Conservation (phyloP, 2,329 filamentous ascomycete species). For the Aspergillus hiratsukae region DNA sequence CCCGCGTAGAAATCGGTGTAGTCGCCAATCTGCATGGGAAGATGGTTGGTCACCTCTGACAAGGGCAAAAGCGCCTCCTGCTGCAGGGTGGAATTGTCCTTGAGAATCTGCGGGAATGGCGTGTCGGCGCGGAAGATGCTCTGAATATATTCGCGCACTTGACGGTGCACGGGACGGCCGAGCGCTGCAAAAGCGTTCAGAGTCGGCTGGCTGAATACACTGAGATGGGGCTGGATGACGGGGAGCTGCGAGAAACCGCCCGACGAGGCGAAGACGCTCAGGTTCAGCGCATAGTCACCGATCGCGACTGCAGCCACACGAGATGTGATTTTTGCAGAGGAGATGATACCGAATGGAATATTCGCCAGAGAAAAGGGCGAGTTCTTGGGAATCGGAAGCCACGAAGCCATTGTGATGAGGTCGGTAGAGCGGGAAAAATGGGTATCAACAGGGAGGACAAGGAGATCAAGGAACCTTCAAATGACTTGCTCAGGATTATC, state of each 20-base stretch:
- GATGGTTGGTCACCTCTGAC: constrained; percentile 58
- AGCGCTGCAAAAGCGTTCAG: constrained; percentile 71
- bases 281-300: constrained; percentile 66
- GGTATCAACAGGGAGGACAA: neutral
- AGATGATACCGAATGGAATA: constrained; percentile 79
- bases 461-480: neutral
- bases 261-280: constrained; percentile 56
- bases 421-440: neutral
- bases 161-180: constrained; percentile 61
- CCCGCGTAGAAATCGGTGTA: constrained; percentile 86
- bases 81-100: constrained; percentile 57
- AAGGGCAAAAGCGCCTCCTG: constrained; percentile 57
- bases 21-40: constrained; percentile 75
- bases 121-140: constrained; percentile 60
- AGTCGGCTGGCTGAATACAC: constrained; percentile 61
- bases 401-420: constrained; percentile 45
- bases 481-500: neutral
- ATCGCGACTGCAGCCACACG: constrained; percentile 68
- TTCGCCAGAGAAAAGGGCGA: constrained; percentile 74
- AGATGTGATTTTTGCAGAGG: constrained; percentile 51
- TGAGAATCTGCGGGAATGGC: constrained; percentile 56
- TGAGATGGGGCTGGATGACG: constrained; percentile 52
- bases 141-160: constrained; percentile 67
- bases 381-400: constrained; percentile 56
- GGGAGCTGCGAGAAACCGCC: constrained; percentile 59